A percentile compares a stretch with the other conserved stretches of the same genome.
phyloP scores from a whole-genome alignment of 2,329 filamentous ascomycete genomes.

The Aspergillus unguis region DNA sequence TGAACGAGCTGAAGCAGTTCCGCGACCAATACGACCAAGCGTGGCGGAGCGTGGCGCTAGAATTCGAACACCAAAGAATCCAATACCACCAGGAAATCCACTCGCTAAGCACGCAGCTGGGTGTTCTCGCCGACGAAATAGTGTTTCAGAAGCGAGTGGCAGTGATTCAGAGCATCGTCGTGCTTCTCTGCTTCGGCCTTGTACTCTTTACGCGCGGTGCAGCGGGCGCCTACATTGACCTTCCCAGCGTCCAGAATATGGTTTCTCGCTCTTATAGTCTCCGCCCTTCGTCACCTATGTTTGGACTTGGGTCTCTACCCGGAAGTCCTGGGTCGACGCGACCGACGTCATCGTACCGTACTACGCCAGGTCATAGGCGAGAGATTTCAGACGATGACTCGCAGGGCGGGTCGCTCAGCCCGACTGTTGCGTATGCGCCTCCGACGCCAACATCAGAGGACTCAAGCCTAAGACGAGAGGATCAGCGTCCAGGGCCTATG shows the following conservation, averaged over 20 bases:
- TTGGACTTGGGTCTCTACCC: slow-evolving; percentile 35
- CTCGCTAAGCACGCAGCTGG: slow-evolving; percentile 75
- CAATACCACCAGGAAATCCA: slow-evolving; percentile 79
- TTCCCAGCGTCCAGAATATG: slow-evolving; percentile 47
- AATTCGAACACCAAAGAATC: slow-evolving; percentile 83
- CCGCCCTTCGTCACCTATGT: slow-evolving; percentile 35
- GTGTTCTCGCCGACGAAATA: slow-evolving; percentile 89
- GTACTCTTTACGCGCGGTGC: slow-evolving; percentile 68
- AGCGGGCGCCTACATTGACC: slow-evolving; percentile 43
- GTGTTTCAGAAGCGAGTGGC: slow-evolving; percentile 82
- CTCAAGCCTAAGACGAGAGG: slow-evolving; percentile 17
- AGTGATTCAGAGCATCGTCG: slow-evolving; percentile 82
- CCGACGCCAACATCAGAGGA: slow-evolving; percentile 38
- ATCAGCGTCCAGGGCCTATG: slow-evolving; percentile 15
- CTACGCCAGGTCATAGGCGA: slow-evolving; percentile 26
- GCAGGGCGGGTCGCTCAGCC: slow-evolving; percentile 26
- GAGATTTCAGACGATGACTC: slow-evolving; percentile 35
- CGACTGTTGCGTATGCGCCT: slow-evolving; percentile 36
- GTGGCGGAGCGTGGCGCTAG: slow-evolving; percentile 92
- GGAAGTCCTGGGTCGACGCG: slow-evolving; percentile 39
- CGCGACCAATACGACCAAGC: slow-evolving; percentile 90
- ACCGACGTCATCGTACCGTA: slow-evolving; percentile 29
- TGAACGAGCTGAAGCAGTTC: slow-evolving; percentile 73
- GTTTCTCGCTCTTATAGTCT: slow-evolving; percentile 45
- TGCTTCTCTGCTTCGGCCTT: slow-evolving; percentile 80